phyloP scores from a whole-genome alignment of 2,329 filamentous ascomycete species.

The Orbilia oligospora region DNA sequence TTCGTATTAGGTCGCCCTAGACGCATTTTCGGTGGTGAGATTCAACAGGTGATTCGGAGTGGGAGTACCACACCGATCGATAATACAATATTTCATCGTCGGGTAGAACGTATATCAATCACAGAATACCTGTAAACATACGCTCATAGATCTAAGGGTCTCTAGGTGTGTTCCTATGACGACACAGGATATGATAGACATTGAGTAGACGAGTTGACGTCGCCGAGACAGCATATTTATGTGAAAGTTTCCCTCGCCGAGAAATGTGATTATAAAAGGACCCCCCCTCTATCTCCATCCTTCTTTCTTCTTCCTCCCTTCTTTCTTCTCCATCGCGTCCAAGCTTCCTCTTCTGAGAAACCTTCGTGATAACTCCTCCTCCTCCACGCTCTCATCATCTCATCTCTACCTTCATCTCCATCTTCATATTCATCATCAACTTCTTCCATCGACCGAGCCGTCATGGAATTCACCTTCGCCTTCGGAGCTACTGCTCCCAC shows the following conservation, averaged over 20 bases:
- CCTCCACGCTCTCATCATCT: neutral
- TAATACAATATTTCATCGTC: too few species aligned
- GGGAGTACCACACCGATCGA: too few species aligned
- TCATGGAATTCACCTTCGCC: conserved; percentile 22
- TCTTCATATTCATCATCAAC: too few species aligned
- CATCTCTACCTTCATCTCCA: neutral
- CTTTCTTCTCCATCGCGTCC: conserved; percentile 32
- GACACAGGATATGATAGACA: too few species aligned
- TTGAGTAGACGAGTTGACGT: neutral
- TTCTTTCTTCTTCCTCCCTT: conserved; percentile 8
- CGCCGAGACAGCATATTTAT: neutral
- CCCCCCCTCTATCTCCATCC: neutral
- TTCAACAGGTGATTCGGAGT: too few species aligned
- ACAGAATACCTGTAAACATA: too few species aligned
- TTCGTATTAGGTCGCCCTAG: neutral
- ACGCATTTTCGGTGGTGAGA: neutral
- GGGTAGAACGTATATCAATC: too few species aligned
- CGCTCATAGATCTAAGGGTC: too few species aligned
- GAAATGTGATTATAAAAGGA: conserved; percentile 18
- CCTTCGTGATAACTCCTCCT: conserved; percentile 1
- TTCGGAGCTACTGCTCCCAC: neutral
- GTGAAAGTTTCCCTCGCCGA: conserved; percentile 6
- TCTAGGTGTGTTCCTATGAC: too few species aligned
- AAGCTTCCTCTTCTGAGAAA: conserved; percentile 9
- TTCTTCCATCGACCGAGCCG: conserved; percentile 1